Evolutionary conservation across 306 rosid genomes (phyloP), one percentile per base, ranked within the genome.

Genomic region (Dryas drummondii): DNA sequence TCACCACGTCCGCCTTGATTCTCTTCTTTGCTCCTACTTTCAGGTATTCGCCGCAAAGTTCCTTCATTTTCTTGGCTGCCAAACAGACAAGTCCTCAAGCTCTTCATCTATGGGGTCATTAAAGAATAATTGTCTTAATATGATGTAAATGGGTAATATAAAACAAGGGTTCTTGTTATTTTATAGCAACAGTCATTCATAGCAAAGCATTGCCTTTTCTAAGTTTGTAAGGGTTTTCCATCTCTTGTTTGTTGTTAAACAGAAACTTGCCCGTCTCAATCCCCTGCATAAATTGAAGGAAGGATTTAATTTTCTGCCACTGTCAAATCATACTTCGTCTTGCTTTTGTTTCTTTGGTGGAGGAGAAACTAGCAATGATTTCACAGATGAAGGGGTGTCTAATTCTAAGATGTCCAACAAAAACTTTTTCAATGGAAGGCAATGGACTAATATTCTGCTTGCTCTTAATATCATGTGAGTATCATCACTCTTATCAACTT

Each of bases 401-500:
- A 75, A 77, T 64, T 73, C 86, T 61, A 86, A 84, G 8, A 75
- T 59, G 57, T 68, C 94, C 0, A 41, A 62, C 32, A 81, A 75
- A 68, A 78, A 69, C 74, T 83, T 88, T 48, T 82, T 85, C 67
- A 82, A 46, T 69, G 81, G 84, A 75, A 88, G 90, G 83, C 83
- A 79, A 67, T 93, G 88, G 94, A 93, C 97, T 52, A 85, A 83
- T 79, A 71, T 88, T 70, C 96, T 93, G 73, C 94, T 93, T 84
- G 97, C 87, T 60, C 80, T 87, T 56, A 93, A 93, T 82, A 79
- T 89, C 73, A 77, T 87, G 98, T 91, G 83, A 88, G 97, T 88
- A 83, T 78, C 72, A 70, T 66, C 37, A 32, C 37, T 32, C 56
- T 46, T 48, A 55, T 75, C 42, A 45, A 58, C 70, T 78, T 69